phyloP scores from a whole-genome alignment of 2,329 filamentous ascomycete genomes.

The Ceratocystiopsis sp. region DNA sequence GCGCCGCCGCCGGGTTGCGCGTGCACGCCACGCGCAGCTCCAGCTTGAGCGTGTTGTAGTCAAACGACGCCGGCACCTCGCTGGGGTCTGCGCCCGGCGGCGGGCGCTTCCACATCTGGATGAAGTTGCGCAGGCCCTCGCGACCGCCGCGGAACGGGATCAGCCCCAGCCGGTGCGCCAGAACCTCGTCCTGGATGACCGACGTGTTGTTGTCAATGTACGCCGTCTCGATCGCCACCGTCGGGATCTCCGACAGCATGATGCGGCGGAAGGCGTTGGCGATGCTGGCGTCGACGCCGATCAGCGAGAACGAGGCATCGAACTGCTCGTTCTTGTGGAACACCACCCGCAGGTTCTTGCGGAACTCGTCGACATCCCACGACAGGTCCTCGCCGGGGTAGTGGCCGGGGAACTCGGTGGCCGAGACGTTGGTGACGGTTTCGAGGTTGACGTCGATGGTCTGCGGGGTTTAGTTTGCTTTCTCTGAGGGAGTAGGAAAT shows the following conservation, averaged over 20 bases:
- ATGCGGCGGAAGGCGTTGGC: slow-evolving; percentile 97
- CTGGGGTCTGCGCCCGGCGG: slow-evolving; percentile 35
- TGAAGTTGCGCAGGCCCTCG: slow-evolving; percentile 56
- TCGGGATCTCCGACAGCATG: slow-evolving; percentile 83
- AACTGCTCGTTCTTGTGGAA: slow-evolving; percentile 71
- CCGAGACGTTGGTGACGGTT: slow-evolving; percentile 75
- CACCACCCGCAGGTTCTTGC: slow-evolving; percentile 32
- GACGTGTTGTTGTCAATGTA: slow-evolving; percentile 95
- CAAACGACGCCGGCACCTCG: slow-evolving; percentile 36
- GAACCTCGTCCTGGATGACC: slow-evolving; percentile 93
- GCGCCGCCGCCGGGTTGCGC: slow-evolving; percentile 54
- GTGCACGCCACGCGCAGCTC: slow-evolving; percentile 65
- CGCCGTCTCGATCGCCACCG: slow-evolving; percentile 83
- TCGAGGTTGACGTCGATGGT: slow-evolving; percentile 77
- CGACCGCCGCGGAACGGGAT: slow-evolving; percentile 73
- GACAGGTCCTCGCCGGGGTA: slow-evolving; percentile 65
- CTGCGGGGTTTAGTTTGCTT: slow-evolving; percentile 23
- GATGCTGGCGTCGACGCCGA: slow-evolving; percentile 81
- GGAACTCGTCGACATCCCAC: slow-evolving; percentile 29
- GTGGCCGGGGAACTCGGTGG: slow-evolving; percentile 83
- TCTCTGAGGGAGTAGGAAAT: neutral
- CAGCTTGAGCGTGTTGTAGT: slow-evolving; percentile 78
- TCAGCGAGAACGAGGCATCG: slow-evolving; percentile 75
- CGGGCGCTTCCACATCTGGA: slow-evolving; percentile 68
- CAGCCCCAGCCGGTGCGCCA: slow-evolving; percentile 76